Evolutionary conservation across 768 basidiomycete genomes (phyloP).

Genomic region (Leucocoprinus sp.): DNA sequence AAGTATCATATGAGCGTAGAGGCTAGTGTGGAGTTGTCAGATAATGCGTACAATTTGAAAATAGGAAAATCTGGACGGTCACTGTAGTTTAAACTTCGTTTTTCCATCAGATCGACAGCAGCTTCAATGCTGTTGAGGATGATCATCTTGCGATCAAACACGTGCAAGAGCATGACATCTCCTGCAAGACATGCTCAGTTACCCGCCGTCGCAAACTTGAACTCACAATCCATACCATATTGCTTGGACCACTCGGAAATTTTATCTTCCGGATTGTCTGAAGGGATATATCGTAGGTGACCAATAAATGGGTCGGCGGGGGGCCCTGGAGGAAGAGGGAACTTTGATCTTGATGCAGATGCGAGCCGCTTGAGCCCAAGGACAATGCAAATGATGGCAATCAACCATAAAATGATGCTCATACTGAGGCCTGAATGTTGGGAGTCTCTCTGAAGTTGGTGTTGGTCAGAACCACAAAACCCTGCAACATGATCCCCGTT

Average conservation of each 20-base stretch:
- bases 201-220: too few species aligned
- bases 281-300: neutral
- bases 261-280: neutral
- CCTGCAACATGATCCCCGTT: too few species aligned
- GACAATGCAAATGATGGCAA: neutral
- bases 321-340: neutral
- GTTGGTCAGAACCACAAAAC: too few species aligned
- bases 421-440: too few species aligned
- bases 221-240: neutral
- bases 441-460: too few species aligned
- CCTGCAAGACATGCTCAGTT: neutral
- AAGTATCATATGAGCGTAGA: neutral
- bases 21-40: neutral
- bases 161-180: neutral
- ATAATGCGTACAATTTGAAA: neutral
- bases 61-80: neutral
- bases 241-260: slow-evolving; percentile 3
- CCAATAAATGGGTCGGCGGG: slow-evolving; percentile 1
- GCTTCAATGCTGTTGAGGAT: neutral
- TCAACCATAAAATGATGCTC: too few species aligned
- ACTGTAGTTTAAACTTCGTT: neutral
- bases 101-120: neutral
- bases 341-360: too few species aligned
- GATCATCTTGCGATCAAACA: neutral
- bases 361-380: too few species aligned